Percentiles rank a stretch among this genome's conserved stretches.
Evolutionary conservation across 2,329 filamentous ascomycete genomes (phyloP).

Genomic region (Monilinia fructigena): DNA sequence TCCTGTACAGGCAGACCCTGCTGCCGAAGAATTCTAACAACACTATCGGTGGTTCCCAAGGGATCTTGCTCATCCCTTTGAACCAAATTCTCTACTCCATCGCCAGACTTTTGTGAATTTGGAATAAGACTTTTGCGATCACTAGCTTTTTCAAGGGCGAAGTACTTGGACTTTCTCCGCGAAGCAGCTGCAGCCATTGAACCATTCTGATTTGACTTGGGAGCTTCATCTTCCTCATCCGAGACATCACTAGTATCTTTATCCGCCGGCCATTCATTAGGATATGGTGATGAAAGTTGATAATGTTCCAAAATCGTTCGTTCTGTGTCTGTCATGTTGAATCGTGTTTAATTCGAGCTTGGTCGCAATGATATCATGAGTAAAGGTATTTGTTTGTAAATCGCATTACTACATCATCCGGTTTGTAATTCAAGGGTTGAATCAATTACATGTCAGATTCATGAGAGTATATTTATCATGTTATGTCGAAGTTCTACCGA

Average conservation of each 20-base stretch:
- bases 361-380: conserved; percentile 3
- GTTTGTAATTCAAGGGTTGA: background rate
- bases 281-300: conserved; percentile 74
- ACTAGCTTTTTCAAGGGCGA: conserved; percentile 76
- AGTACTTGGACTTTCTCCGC: conserved; percentile 74
- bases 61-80: conserved; percentile 93
- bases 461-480: background rate
- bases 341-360: conserved; percentile 10
- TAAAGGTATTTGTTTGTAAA: background rate
- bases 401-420: background rate
- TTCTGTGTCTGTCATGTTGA: conserved; percentile 67
- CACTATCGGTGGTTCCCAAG: conserved; percentile 81
- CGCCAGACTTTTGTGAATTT: conserved; percentile 65
- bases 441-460: background rate
- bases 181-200: conserved; percentile 40
- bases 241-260: conserved; percentile 70
- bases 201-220: conserved; percentile 31
- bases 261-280: conserved; percentile 81
- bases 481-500: background rate
- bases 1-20: conserved; percentile 81
- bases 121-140: conserved; percentile 62
- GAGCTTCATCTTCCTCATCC: conserved; percentile 50
- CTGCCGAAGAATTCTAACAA: conserved; percentile 74
- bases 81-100: conserved; percentile 72
- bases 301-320: conserved; percentile 84